Base-by-base conservation (phyloP, 129 eudicot genomes). In the Ambrosia artemisiifolia region DNA sequence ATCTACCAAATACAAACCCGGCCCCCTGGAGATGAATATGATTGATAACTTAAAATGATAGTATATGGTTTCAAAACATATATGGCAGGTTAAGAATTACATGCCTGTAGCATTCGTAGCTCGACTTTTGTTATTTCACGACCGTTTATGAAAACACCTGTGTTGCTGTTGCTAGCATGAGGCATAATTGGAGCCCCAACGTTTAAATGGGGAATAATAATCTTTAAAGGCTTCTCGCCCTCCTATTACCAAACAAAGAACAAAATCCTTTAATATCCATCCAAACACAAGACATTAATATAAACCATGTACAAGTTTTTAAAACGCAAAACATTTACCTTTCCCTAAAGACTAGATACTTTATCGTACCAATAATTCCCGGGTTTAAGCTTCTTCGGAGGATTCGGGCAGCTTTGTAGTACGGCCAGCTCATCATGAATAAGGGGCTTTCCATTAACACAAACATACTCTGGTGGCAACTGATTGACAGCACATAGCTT, bases 301-400 rank as follows among this genome's bases (percentile, higher is more conserved):
- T 24, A 24, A 24, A 1, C 28, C 28, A 24, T 24, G 28, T 24
- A 24, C 1, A 11, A 35, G 67, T 33, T 48, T 43, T 38, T 42
- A 1, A 82, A 51, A 72, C 46, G 17, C 67, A 34, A 36, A 46
- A n/a, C 67, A 30, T 24, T 82, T 79, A 94, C 99, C 97, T 95
- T 95, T 81, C 99, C 99, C 99, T 97, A 95, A 78, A 95, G 97
- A 77, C 99, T 97, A 16, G 99, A 95, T 65, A 90, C 99, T 88
- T 90, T 95, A 82, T 95, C 99, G 68, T 95, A 95, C 99, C 99
- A 95, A 86, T 90, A 95, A 33, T 84, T 90, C 46, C 99, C 99
- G 0, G 99, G 99, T 78, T 90, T 95, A 19, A 90, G 86, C 80
- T 86, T 90, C 78, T 88, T 95, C 34, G 97, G 99, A 68, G 99